Evolutionary conservation across 2,329 filamentous ascomycete genomes (phyloP), one percentile per base, ranked within the genome.

Genomic region (Lachnellula hyalina): DNA sequence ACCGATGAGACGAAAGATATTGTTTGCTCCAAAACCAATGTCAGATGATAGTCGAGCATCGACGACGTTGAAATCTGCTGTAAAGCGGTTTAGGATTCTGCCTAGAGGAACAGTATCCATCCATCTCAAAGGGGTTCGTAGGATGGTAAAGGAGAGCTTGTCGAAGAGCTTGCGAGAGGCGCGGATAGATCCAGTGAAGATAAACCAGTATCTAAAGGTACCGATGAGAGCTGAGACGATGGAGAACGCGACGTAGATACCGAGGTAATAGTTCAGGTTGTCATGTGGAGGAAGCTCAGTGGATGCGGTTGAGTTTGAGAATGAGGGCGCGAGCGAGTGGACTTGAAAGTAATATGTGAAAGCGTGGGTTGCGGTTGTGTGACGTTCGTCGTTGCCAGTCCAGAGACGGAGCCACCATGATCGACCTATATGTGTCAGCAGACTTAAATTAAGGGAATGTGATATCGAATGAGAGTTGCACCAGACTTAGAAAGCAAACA

Each of bases 91-190:
- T 19, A 92, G 74, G 38, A 92, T 82, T 46, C 89, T 81, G 2
- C 89, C 89, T 1, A 90, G 75, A 0, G 89, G 89, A 0, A 90
- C 85, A 0, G 88, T 92, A 66, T 93, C 89, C 38, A 93, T 77
- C 86, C 87, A 91, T 57, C 87, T 77, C n/a, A 92, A 75, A 1
- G 87, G 88, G 5, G 88, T 84, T 17, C 86, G 81, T 3, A 93
- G 75, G 11, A 93, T 78, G 0, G 82, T 77, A 61, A 81, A 83
- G 44, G 85, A 82, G 59, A 91, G 79, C 50, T 79, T 79, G 21
- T 82, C 77, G 60, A 91, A 93, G 3, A 92, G 75, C 45, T 73
- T 73, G 40, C 82, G 77, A n/a, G 87, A 90, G 3, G 87, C 87
- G 55, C 77, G 78, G 61, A 91, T 76, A 12, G 86, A 86, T 47